phyloP scores from a whole-genome alignment of 2,329 filamentous ascomycete genomes.

The Paraphaeosphaeria minitans region DNA sequence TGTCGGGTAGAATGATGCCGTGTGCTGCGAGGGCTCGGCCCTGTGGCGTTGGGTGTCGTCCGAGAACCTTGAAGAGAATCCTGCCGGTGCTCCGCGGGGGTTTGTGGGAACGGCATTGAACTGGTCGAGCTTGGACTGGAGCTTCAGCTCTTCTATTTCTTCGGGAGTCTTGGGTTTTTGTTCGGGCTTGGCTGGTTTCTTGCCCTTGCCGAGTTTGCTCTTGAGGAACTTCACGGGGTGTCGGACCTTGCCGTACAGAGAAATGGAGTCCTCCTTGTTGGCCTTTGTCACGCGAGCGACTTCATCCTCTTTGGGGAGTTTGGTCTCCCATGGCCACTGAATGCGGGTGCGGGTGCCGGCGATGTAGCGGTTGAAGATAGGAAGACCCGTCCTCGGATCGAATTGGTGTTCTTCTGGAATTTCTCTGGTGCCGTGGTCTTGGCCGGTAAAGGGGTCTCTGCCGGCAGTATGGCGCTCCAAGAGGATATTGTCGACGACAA shows the following conservation, averaged over 20 bases:
- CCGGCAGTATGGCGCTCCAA: slow-evolving; percentile 41
- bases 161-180: slow-evolving; percentile 17
- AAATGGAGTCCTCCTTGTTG: neutral
- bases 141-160: slow-evolving; percentile 5
- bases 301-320: neutral
- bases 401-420: slow-evolving; percentile 38
- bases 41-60: slow-evolving; percentile 67
- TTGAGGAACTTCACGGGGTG: neutral
- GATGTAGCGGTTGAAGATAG: slow-evolving; percentile 44
- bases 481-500: slow-evolving; percentile 40
- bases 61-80: slow-evolving; percentile 36
- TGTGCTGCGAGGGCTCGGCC: slow-evolving; percentile 4
- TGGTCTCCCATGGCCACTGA: slow-evolving; percentile 40
- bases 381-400: slow-evolving; percentile 35
- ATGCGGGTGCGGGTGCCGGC: slow-evolving; percentile 40
- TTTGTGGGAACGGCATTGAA: neutral
- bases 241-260: neutral
- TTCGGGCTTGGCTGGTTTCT: slow-evolving; percentile 10
- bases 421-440: slow-evolving; percentile 30
- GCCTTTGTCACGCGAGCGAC: neutral
- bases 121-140: slow-evolving; percentile 24
- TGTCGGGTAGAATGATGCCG: slow-evolving; percentile 73
- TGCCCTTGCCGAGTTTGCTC: neutral
- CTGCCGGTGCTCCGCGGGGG: slow-evolving; percentile 7
- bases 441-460: slow-evolving; percentile 37